These are phyloP conservation scores for Sugiyamaella americana DNA, from an alignment of 805 yeast species.

Conservation along the genomic window DNA sequence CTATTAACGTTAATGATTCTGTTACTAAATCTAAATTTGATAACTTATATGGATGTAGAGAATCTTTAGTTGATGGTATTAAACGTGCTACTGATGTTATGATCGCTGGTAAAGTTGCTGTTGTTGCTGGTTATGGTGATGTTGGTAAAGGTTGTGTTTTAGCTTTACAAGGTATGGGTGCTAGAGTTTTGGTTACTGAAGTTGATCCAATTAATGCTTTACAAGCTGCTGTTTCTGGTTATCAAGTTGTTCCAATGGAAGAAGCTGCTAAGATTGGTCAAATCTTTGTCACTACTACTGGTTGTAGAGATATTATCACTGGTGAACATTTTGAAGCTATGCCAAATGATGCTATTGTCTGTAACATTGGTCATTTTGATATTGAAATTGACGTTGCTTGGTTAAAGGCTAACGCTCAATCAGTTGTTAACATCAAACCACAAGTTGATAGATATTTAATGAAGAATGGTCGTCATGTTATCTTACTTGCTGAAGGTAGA, in stretches of 20 bases:
- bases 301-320: conserved; percentile 96
- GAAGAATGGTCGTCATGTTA: conserved; percentile 84
- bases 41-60: conserved; percentile 99
- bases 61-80: conserved; percentile 96
- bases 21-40: conserved; percentile 99
- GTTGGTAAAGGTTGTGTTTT: conserved; percentile 99
- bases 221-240: conserved; percentile 99
- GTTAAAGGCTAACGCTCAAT: conserved; percentile 90
- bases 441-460: conserved; percentile 97
- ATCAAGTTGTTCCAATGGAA: conserved; percentile 92
- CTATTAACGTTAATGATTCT: conserved; percentile 97
- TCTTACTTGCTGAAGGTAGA: conserved; percentile 98
- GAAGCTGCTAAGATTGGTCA: conserved; percentile 92
- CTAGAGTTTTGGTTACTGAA: conserved; percentile 95
- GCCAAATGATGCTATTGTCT: conserved; percentile 99
- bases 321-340: conserved; percentile 78
- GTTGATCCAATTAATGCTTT: conserved; percentile 98
- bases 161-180: conserved; percentile 99
- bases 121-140: conserved; percentile 99
- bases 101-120: conserved; percentile 99
- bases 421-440: conserved; percentile 95
- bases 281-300: conserved; percentile 98
- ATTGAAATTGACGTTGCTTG: conserved; percentile 99
- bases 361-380: conserved; percentile 99
- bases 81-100: conserved; percentile 99